Base-by-base conservation (phyloP, 768 basidiomycete genomes). In the Termitomyces sp. region DNA sequence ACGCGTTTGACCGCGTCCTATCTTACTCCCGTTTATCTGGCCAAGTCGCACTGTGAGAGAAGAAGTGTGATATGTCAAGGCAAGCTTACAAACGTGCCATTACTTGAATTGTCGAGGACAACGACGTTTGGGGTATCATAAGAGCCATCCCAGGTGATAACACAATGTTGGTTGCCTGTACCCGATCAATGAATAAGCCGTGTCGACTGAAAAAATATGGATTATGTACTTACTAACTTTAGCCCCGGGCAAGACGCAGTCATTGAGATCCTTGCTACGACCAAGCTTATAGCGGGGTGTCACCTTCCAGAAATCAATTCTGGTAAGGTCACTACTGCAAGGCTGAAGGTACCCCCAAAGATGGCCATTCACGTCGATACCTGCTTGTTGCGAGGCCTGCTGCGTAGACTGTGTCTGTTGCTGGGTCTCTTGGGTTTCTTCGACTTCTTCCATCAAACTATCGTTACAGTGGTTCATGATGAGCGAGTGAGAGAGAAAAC, bases 321-420 rank as follows among this genome's bases (percentile, higher is more conserved):
- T 80, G 21, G 70, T 71, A 7, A 87, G 70, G 3, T 68, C 59
- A 25, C 73, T 61, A 62, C 75, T 82, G 64, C 85, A 87, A 5
- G 89, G 88, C 44, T 85, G 81, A 50, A 91, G 79, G 62, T 78
- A 87, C 12, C 87, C 89, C 87, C 87, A 91, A 55, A 90, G 81
- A 65, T 79, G 77, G 4, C 62, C 56, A 60, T 79, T 77, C 47
- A 70, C 47, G 38, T 60, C 58, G 63, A 60, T 29, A 64, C 59
- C 19, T 67, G 66, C 52, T 76, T 67, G 67, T 54, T 79, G 78
- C 21, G 77, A 77, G 1, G 71, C 71, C 59, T 73, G 72, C 58
- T 80, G 79, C 6, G 77, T 77, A 7, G 75, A 76, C 62, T 80
- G 79, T 0, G 77, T 79, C 62, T 75, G 75, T 25, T 72, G 67